phyloP scores from a whole-genome alignment of 176 grass and related monocot genomes.

The Raddia distichophylla region DNA sequence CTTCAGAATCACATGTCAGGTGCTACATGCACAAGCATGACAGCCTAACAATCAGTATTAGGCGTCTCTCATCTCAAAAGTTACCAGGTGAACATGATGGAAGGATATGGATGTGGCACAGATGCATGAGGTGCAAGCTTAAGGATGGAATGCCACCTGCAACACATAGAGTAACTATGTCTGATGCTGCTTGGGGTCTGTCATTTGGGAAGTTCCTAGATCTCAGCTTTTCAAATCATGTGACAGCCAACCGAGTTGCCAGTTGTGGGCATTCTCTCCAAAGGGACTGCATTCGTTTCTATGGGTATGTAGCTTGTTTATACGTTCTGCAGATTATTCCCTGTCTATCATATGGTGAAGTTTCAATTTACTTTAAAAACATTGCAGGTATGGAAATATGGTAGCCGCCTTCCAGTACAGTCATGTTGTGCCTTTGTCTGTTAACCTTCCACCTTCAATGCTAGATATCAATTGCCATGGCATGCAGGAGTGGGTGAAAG shows the following conservation, averaged over 20 bases:
- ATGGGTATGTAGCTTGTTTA: slow-evolving; percentile 63
- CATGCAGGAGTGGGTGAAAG: slow-evolving; percentile 75
- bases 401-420: slow-evolving; percentile 84
- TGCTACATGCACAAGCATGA: slow-evolving; percentile 88
- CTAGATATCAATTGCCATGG: slow-evolving; percentile 66
- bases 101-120: slow-evolving; percentile 99
- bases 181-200: slow-evolving; percentile 84
- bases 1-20: slow-evolving; percentile 73
- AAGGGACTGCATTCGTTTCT: slow-evolving; percentile 88
- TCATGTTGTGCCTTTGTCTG: slow-evolving; percentile 74
- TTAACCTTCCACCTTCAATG: slow-evolving; percentile 68
- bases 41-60: slow-evolving; percentile 77
- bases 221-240: slow-evolving; percentile 89
- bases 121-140: slow-evolving; percentile 77
- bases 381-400: slow-evolving; percentile 84
- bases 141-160: slow-evolving; percentile 79
- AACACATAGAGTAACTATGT: slow-evolving; percentile 80
- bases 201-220: slow-evolving; percentile 99
- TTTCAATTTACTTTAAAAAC: slow-evolving; percentile 39
- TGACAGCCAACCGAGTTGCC: slow-evolving; percentile 83
- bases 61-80: slow-evolving; percentile 52
- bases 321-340: not conserved
- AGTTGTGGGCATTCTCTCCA: slow-evolving; percentile 89
- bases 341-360: slow-evolving; percentile 4
- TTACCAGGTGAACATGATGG: slow-evolving; percentile 79